Percentiles rank a stretch among this genome's conserved stretches.
Conservation (phyloP, 441 rosid genomes). For the Bocquillonia castaneifolia region DNA sequence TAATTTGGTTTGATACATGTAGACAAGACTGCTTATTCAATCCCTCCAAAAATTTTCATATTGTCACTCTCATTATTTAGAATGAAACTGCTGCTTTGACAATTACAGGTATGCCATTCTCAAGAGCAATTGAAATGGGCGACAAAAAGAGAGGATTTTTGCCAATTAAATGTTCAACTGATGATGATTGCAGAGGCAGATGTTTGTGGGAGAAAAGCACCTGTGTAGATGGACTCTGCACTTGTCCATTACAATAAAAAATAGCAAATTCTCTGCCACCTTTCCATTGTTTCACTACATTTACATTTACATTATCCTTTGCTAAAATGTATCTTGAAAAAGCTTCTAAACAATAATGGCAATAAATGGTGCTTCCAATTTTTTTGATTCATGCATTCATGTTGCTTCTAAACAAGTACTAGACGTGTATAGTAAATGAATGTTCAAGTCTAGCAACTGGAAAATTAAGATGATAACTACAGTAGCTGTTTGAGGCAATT, state of each 20-base stretch:
- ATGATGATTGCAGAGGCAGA: not conserved
- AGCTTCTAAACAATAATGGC: no score
- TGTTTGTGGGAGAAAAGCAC: conserved; percentile 3
- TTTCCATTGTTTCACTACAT: not conserved
- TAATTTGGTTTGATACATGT: no score
- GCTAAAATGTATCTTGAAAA: not conserved
- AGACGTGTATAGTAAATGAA: no score
- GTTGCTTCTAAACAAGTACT: not conserved
- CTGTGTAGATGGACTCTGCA: not conserved
- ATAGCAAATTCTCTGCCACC: not conserved
- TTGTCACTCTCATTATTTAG: no score
- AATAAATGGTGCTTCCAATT: not conserved
- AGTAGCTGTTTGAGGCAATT: not conserved
- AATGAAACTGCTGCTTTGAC: not conserved
- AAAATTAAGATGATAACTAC: no score
- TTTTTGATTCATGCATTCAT: not conserved
- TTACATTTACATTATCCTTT: no score
- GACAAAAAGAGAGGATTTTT: not conserved
- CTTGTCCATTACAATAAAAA: not conserved
- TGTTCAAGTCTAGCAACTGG: no score
- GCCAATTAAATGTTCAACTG: not conserved
- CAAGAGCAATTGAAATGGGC: not conserved
- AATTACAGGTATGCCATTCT: not conserved
- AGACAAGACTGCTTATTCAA: no score
- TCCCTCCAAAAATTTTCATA: no score